Evolutionary conservation across 2,329 filamentous ascomycete genomes (phyloP), one percentile per base, ranked within the genome.

Genomic region (Aspergillus niger): DNA sequence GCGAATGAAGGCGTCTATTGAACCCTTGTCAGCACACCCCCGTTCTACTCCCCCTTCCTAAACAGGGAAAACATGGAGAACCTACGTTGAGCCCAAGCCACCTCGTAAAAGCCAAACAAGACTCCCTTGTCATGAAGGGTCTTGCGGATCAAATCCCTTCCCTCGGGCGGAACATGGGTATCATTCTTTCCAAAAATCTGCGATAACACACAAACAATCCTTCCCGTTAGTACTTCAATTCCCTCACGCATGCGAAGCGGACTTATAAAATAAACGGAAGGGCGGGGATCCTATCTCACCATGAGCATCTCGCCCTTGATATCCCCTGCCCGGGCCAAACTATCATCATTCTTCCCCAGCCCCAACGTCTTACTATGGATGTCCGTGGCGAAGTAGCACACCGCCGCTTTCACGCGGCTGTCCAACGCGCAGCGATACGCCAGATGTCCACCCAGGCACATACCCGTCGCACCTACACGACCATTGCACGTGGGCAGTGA

Each of bases 361-460:
- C 92, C 94, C 1, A 98, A 84, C 8, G 89, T 91, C 59, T 86
- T 84, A 64, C 82, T 86, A 80, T 97, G 94, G 55, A 97, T 88
- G 78, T 97, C 94, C 6, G 93, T 97, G 8, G 91, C 92, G 77
- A 97, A 97, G 81, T 92, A 98, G 74, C 91, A 89, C 30, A 96
- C 89, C 39, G 88, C 87, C 30, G 91, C 91, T 41, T 84, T 83
- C 60, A 97, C 86, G 59, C 93, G 85, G 22, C 85, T 82, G 75
- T 97, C 92, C 52, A 97, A 83, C 69, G 88, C 87, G 68, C 84
- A 86, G 44, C 88, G 82, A 73, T 86, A 89, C 76, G 90, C 91
- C 17, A 97, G 85, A 73, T 97, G 94, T 1, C 94, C 93, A 55
- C 94, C 94, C 1, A 97, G 86, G 76, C 93, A 97, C 93, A 97